Evolutionary conservation across 768 basidiomycete species (phyloP), one percentile per base, ranked within the genome.

Genomic region (Pholiota microspora): DNA sequence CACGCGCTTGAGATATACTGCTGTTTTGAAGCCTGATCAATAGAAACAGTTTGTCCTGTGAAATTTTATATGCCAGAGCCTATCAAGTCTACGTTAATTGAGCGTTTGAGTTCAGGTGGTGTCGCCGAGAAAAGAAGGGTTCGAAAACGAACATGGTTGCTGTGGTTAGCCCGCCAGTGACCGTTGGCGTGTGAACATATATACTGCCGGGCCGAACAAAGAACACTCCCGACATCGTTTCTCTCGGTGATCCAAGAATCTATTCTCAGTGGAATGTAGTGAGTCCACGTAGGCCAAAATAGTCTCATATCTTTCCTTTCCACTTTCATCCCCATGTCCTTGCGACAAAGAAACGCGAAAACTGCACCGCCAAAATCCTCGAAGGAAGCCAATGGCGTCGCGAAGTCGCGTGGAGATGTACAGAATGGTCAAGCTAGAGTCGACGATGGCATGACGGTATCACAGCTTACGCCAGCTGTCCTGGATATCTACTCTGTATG

Each of bases 1-100:
- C 62, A 81, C 81, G 57, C 73, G 92, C 45, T 67, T 92, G 61
- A 75, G 89, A 49, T 85, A 89, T 58, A 73, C 70, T 44, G 86
- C 88, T 40, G 67, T 79, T 32, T 59, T 79, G 54, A 70, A 67
- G 51, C 59, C 44, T 25, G 52, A 58, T 12, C n/a, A 38, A 36
- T 48, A n/a, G n/a, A n/a, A n/a, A n/a, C n/a, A n/a, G n/a, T n/a
- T n/a, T n/a, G n/a, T n/a, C n/a, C n/a, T n/a, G n/a, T n/a, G n/a
- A n/a, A n/a, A n/a, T n/a, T n/a, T n/a, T n/a, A n/a, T n/a, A n/a
- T n/a, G n/a, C n/a, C n/a, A n/a, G n/a, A n/a, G n/a, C n/a, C n/a
- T n/a, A n/a, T n/a, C n/a, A n/a, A n/a, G n/a, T n/a, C n/a, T n/a
- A n/a, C n/a, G n/a, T n/a, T n/a, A n/a, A n/a, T n/a, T n/a, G n/a